Base-by-base conservation (phyloP, 1,284 basidiomycete species). In the Trichosporon asahii region DNA sequence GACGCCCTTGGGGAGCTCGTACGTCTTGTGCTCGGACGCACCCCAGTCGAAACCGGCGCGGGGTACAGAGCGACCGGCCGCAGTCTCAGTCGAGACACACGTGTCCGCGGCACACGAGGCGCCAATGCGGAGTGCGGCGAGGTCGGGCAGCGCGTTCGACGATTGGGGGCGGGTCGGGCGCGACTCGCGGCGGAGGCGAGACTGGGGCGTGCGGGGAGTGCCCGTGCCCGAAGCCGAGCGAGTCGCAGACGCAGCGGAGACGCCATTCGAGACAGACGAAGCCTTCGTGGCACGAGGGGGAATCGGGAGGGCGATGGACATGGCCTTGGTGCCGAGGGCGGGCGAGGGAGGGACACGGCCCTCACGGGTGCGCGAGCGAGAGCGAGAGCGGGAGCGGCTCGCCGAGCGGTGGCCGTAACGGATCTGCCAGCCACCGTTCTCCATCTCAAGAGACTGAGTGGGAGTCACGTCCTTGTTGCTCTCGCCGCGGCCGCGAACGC, bases 1-100 rank as follows among this genome's bases (percentile, higher is more conserved):
- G 66, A 79, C 70, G 35, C 73, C 77, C 60, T 75, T 73, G 9
- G 81, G 81, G 3, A 82, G 67, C 49, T 75, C 76, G 73, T 82
- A 82, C 68, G 77, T 80, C 75, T 74, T 77, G 66, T 74, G 75
- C 53, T 53, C 29, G 7, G 64, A 49, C 40, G 74, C 72, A 37
- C 73, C 75, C 81, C 81, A 82, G 68, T 79, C 78, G 67, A 80
- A 77, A 33, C 77, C 75, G n/a, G 71, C 61, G 66, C 73, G 68
- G 37, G 76, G 75, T 27, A 75, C 69, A 33, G 70, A 72, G 65
- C 53, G 37, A 40, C 64, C 18, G 14, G 68, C 61, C 9, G 67
- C 65, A 8, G 60, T 66, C 64, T 67, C 67, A 27, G 70, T 64
- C 25, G 73, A 71, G 18, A 69, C 49, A 15, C 53, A 63, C 0